Evolutionary conservation across 176 grass and related monocot species (phyloP).

Genomic region (Carex myosuroides): DNA sequence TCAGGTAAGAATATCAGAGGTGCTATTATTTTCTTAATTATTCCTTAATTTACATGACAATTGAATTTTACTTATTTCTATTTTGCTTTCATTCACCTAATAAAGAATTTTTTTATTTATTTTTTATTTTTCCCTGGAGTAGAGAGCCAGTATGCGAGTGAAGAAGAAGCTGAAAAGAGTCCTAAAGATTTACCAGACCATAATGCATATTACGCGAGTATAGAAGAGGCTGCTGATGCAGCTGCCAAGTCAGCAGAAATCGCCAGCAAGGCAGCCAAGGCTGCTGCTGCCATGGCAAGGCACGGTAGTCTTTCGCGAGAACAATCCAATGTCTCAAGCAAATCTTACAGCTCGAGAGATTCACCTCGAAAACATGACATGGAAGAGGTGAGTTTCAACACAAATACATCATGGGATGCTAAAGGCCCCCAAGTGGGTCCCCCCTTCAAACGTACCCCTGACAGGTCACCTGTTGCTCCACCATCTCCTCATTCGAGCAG

Average conservation of each 20-base stretch:
- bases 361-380: constrained; percentile 17
- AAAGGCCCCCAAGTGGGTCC: background rate
- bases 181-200: constrained; percentile 6
- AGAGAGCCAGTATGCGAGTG: constrained; percentile 10
- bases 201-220: constrained; percentile 26
- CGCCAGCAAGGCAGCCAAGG: constrained; percentile 41
- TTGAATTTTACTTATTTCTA: background rate
- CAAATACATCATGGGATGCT: background rate
- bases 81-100: background rate
- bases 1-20: background rate
- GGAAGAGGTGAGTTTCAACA: constrained; percentile 6
- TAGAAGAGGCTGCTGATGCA: constrained; percentile 35
- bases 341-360: constrained; percentile 3
- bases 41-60: background rate
- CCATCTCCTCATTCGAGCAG: constrained; percentile 15
- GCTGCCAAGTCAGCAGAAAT: constrained; percentile 40
- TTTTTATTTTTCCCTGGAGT: background rate
- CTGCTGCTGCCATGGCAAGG: constrained; percentile 35
- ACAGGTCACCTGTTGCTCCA: background rate
- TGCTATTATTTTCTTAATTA: background rate
- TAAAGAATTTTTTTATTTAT: background rate
- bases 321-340: constrained; percentile 16
- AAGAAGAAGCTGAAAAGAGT: background rate
- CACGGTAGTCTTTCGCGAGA: constrained; percentile 27
- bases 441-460: background rate